Base-by-base conservation (phyloP, 495 filamentous ascomycete species). In the Lepidopterella palustris region DNA sequence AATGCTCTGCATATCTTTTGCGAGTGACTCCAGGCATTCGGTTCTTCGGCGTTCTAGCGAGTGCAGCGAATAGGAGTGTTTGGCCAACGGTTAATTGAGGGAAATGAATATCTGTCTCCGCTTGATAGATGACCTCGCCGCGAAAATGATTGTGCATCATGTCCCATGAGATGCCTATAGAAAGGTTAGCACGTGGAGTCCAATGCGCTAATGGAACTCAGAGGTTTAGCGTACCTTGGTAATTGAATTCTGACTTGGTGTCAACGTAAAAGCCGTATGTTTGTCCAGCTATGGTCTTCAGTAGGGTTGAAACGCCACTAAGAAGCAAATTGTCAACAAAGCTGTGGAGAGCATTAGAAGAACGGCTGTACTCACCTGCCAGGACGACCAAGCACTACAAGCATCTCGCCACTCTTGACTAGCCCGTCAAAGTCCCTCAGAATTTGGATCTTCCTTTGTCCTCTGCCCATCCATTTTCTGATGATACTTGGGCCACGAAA, bases 251-350 rank as follows among this genome's bases (percentile, higher is more conserved):
- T n/a, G 71, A 68, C n/a, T 53, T 58, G 32, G 66, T 60, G 27
- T 67, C 61, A 28, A 73, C 60, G 11, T 42, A 64, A 56, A 80
- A 68, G 2, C 78, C 78, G 28, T 78, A 76, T 56, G 79, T 78
- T 60, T 88, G 82, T 31, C 86, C 86, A 4, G 82, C 79, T 11
- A 90, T 72, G 8, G 84, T 82, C 72, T 87, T 87, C 29, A 90
- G 67, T 49, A 91, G 81, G 0, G 87, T 90, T 8, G 84, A 82
- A 57, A 82, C 86, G 23, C 85, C 84, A 57, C 20, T 26, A 9
- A 10, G 39, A 42, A 42, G 39, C 13, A 9, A 21, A 13, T 21
- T 18, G n/a, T 23, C 21, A 21, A 24, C 13, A 35, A 13, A 6
- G 21, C 23, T 23, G 3, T 3, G 3, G 11, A 18, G 13, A 10